Evolutionary conservation across 192 early-diverging fungal genomes (phyloP).

Genomic region (Phlyctochytrium bullatum): DNA sequence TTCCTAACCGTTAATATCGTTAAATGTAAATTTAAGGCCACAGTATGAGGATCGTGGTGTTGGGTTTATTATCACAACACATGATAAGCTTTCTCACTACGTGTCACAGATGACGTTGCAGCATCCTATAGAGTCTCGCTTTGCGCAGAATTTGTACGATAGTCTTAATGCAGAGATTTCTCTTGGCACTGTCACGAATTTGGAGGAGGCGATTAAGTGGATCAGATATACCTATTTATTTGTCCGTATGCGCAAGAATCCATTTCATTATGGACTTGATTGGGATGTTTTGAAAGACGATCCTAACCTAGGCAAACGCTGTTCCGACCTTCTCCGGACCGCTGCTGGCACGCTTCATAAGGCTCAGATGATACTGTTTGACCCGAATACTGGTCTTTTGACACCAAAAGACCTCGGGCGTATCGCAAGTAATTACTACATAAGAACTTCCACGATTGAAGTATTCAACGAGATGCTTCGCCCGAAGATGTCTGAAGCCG

Average conservation of each 20-base stretch:
- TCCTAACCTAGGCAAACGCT: constrained; percentile 72
- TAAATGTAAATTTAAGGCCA: constrained; percentile 30
- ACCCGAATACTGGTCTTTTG: constrained; percentile 77
- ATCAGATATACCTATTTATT: constrained; percentile 96
- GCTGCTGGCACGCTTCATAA: constrained; percentile 75
- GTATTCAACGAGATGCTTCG: constrained; percentile 83
- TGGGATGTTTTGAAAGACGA: constrained; percentile 75
- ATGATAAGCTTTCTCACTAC: constrained; percentile 92
- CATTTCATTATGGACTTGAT: constrained; percentile 87
- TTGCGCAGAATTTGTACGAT: constrained; percentile 80
- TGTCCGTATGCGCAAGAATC: constrained; percentile 95
- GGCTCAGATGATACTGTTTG: constrained; percentile 93
- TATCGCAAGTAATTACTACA: constrained; percentile 91
- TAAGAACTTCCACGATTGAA: constrained; percentile 83
- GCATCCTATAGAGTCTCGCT: constrained; percentile 94
- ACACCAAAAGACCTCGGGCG: constrained; percentile 89
- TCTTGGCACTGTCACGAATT: constrained; percentile 90
- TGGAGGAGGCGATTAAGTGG: constrained; percentile 96
- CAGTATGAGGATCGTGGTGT: constrained; percentile 89
- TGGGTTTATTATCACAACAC: constrained; percentile 91
- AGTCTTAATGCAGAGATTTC: constrained; percentile 98
- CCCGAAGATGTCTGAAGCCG: constrained; percentile 89
- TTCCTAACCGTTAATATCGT: constrained; percentile 9
- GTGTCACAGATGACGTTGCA: constrained; percentile 93
- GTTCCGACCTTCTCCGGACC: constrained; percentile 73